phyloP scores from a whole-genome alignment of 257 asterid species.

The Solanum rostratum region DNA sequence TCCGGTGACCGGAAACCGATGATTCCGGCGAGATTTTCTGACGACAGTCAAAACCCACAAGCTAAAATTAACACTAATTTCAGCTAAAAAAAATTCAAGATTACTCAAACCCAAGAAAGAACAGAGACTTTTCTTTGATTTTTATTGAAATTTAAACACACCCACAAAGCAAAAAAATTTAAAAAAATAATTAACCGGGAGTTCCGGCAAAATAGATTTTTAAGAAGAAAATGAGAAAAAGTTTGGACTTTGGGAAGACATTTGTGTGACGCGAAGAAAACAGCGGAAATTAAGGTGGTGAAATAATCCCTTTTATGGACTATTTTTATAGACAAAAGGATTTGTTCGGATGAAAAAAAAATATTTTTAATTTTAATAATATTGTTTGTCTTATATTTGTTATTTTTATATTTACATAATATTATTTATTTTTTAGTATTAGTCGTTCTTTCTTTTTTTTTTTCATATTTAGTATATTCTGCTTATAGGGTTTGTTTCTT shows the following conservation, averaged over 20 bases:
- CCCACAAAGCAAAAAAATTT: neutral
- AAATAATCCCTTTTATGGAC: neutral
- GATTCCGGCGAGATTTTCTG: constrained; percentile 22
- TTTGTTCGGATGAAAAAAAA: no score
- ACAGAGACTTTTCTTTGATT: constrained; percentile 9
- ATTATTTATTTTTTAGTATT: no score
- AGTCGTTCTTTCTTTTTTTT: no score
- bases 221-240: neutral
- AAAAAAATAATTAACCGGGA: neutral
- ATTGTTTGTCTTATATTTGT: no score
- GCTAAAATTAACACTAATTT: neutral
- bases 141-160: neutral
- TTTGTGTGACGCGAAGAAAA: neutral
- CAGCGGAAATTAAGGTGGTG: neutral
- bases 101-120: neutral
- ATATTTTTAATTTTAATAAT: no score
- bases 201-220: neutral
- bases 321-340: neutral
- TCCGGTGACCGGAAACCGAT: constrained; percentile 27
- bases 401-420: no score
- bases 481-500: no score
- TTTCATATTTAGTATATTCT: no score
- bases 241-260: neutral
- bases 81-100: neutral
- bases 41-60: neutral